These are phyloP conservation scores for Neoascochyta sp. DNA, from an alignment of 2,329 filamentous ascomycete species.

Conservation along the genomic window DNA sequence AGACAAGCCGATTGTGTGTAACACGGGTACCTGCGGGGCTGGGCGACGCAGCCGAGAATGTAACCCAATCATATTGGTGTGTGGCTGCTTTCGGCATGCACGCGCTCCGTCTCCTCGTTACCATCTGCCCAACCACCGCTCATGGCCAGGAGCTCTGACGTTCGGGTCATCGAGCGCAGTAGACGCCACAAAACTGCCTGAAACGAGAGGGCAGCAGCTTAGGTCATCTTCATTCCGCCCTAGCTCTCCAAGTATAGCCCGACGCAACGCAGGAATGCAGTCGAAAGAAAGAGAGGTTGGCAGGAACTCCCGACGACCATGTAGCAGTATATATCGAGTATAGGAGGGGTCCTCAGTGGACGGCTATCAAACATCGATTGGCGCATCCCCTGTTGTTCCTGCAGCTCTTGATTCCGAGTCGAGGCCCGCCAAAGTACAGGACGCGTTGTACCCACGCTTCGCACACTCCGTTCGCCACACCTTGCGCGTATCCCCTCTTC, in stretches of 20 bases:
- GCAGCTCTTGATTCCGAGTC: constrained; percentile 16
- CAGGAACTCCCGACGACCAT: constrained; percentile 24
- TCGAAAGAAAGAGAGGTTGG: constrained; percentile 31
- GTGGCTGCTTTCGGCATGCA: constrained; percentile 28
- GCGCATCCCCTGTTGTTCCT: constrained; percentile 22
- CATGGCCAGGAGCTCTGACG: constrained; percentile 10
- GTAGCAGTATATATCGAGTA: constrained; percentile 37
- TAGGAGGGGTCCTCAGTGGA: constrained; percentile 29
- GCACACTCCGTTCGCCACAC: constrained; percentile 13
- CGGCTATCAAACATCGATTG: constrained; percentile 19
- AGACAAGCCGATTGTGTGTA: constrained; percentile 11
- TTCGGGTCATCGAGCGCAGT: constrained; percentile 15
- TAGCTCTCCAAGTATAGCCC: constrained; percentile 34
- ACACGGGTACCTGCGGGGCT: constrained; percentile 15
- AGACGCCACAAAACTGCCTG: constrained; percentile 18
- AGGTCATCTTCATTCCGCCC: constrained; percentile 34
- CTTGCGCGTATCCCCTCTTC: constrained; percentile 10
- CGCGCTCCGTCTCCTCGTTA: constrained; percentile 14
- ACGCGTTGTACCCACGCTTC: constrained; percentile 15
- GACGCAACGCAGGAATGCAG: constrained; percentile 29
- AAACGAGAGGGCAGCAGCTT: constrained; percentile 27
- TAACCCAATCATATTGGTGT: constrained; percentile 12
- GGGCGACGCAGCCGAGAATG: constrained; percentile 12
- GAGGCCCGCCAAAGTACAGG: constrained; percentile 23
- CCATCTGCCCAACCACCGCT: constrained; percentile 23